Conservation (phyloP, 2,329 filamentous ascomycete genomes). For the Aspergillus transmontanensis region DNA sequence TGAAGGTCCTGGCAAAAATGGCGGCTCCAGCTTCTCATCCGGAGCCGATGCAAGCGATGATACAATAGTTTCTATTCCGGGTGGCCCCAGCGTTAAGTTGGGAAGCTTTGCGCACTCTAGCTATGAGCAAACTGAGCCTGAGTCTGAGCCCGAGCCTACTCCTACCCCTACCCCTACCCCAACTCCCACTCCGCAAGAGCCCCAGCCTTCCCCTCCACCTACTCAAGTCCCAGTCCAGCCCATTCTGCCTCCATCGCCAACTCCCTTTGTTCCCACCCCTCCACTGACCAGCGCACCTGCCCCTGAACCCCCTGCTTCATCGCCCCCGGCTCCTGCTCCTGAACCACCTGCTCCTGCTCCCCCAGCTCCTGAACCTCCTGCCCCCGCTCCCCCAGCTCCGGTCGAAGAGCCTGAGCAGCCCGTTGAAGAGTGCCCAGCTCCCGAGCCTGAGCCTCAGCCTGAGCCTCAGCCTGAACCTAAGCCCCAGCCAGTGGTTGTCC, state of each 20-base stretch:
- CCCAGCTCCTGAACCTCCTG: not conserved
- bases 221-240: not conserved
- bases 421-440: constrained; percentile 2
- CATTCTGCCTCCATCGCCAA: constrained; percentile 3
- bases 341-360: no score
- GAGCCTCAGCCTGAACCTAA: constrained; percentile 5
- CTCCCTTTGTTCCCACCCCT: constrained; percentile 7
- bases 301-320: not conserved
- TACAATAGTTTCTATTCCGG: constrained; percentile 21
- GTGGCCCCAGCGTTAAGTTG: constrained; percentile 8
- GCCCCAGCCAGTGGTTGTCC: constrained; percentile 7
- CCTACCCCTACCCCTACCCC: not conserved
- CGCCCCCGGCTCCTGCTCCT: not conserved
- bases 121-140: constrained; percentile 19
- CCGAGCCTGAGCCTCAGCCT: constrained; percentile 5
- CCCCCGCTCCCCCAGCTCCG: not conserved
- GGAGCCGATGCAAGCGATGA: constrained; percentile 14
- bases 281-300: not conserved
- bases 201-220: not conserved
- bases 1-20: not conserved
- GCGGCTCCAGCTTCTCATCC: not conserved
- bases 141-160: constrained; percentile 17
- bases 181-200: not conserved
- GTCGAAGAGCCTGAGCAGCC: not conserved
- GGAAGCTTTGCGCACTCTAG: constrained; percentile 21